Conservation (phyloP, 805 yeast genomes). For the Metschnikowia reukaufii region DNA sequence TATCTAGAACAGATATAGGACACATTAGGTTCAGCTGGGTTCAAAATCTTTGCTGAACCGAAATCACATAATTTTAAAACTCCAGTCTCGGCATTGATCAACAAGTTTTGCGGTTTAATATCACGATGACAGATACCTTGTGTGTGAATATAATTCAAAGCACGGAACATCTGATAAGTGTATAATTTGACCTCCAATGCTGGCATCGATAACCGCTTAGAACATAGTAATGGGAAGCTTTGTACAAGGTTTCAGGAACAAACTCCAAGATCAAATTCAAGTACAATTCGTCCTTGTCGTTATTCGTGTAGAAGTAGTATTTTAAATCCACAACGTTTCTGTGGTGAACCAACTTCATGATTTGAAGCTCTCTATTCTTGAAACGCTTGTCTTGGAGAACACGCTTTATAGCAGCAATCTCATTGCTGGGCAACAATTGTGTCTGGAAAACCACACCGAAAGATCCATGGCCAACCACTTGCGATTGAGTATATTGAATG, state of each 20-base stretch:
- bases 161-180: slow-evolving; percentile 73
- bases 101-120: slow-evolving; percentile 85
- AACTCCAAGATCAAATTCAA: slow-evolving; percentile 86
- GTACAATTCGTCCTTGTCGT: slow-evolving; percentile 76
- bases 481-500: slow-evolving; percentile 75
- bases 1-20: slow-evolving; percentile 95
- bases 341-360: slow-evolving; percentile 87
- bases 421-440: slow-evolving; percentile 67
- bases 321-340: slow-evolving; percentile 83
- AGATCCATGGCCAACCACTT: slow-evolving; percentile 98
- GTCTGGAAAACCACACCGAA: slow-evolving; percentile 97
- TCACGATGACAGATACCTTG: slow-evolving; percentile 89
- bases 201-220: slow-evolving; percentile 79
- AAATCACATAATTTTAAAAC: slow-evolving; percentile 92
- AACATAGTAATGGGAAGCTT: slow-evolving; percentile 84
- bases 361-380: slow-evolving; percentile 91
- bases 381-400: slow-evolving; percentile 95
- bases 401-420: slow-evolving; percentile 87
- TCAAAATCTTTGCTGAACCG: slow-evolving; percentile 90
- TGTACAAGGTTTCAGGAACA: slow-evolving; percentile 94
- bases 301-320: slow-evolving; percentile 78
- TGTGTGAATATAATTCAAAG: slow-evolving; percentile 75
- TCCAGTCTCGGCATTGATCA: slow-evolving; percentile 83
- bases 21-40: slow-evolving; percentile 90
- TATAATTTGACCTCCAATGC: slow-evolving; percentile 82